These are phyloP conservation scores for Phialocephala subalpina DNA, from an alignment of 2,329 filamentous ascomycete genomes.

Conservation along the genomic window DNA sequence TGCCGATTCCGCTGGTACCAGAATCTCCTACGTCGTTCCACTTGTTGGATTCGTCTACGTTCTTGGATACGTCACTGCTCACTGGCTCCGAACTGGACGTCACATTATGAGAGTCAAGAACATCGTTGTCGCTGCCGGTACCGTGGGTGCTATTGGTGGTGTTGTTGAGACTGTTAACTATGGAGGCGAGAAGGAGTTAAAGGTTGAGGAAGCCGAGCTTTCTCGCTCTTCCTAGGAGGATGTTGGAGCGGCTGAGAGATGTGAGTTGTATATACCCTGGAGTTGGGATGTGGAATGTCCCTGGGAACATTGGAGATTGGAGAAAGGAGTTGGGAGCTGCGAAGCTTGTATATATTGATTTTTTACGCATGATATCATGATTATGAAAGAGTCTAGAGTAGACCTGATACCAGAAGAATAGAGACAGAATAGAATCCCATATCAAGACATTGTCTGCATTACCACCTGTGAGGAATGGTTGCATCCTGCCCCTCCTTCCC, in stretches of 20 bases:
- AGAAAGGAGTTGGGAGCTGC: slow-evolving; percentile 15
- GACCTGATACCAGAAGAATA: slow-evolving; percentile 18
- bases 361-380: neutral
- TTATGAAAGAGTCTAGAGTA: slow-evolving; percentile 11
- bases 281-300: neutral
- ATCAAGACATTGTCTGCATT: neutral
- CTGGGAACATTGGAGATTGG: neutral
- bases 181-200: slow-evolving; percentile 30
- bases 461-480: no score
- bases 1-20: slow-evolving; percentile 57
- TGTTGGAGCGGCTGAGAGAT: no score
- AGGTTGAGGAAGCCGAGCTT: slow-evolving; percentile 32
- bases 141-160: slow-evolving; percentile 37
- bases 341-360: slow-evolving; percentile 6
- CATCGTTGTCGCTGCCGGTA: slow-evolving; percentile 30
- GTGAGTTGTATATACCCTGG: slow-evolving; percentile 5
- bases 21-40: slow-evolving; percentile 53
- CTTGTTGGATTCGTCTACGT: slow-evolving; percentile 52
- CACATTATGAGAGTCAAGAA: slow-evolving; percentile 45
- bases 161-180: slow-evolving; percentile 29
- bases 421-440: slow-evolving; percentile 13
- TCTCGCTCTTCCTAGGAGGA: slow-evolving; percentile 22
- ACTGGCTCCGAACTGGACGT: slow-evolving; percentile 45
- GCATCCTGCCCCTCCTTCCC: no score
- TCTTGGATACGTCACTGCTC: slow-evolving; percentile 42